A percentile compares a stretch with the other conserved stretches of the same genome.
Evolutionary conservation across 106 monocot genomes (phyloP).

Genomic region (Hemerocallis citrina): DNA sequence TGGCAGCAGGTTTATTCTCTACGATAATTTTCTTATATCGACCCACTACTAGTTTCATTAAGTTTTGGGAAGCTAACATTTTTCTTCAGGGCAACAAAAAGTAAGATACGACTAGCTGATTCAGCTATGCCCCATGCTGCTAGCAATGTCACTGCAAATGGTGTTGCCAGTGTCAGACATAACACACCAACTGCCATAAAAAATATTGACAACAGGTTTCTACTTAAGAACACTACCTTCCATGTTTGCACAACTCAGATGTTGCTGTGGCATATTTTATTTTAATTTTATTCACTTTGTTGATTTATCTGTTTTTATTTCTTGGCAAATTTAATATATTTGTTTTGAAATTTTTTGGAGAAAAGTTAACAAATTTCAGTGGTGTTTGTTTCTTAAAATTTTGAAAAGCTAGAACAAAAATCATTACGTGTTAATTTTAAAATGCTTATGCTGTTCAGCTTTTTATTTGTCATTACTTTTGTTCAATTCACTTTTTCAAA

Average conservation of each 20-base stretch:
- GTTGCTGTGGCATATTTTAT: background rate
- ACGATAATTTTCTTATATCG: background rate
- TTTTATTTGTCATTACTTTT: too few species aligned
- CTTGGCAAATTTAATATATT: too few species aligned
- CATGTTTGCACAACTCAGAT: background rate
- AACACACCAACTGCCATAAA: background rate
- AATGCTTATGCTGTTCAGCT: too few species aligned
- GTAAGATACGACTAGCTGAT: slow-evolving; percentile 12
- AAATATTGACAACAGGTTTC: slow-evolving; percentile 38
- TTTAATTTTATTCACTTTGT: background rate
- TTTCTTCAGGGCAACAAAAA: slow-evolving; percentile 40
- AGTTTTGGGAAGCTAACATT: slow-evolving; percentile 4
- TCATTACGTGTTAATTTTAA: background rate
- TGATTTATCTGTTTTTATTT: too few species aligned
- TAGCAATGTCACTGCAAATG: slow-evolving; percentile 1
- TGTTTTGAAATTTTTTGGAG: too few species aligned
- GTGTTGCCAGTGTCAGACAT: slow-evolving; percentile 13
- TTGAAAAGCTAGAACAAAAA: background rate
- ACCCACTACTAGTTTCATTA: background rate
- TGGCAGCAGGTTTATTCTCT: slow-evolving; percentile 34
- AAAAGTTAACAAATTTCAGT: background rate
- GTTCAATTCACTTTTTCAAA: too few species aligned
- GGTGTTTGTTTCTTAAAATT: background rate
- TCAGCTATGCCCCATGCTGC: slow-evolving; percentile 3
- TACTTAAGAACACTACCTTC: background rate